Conservation (phyloP, 176 grass and related monocot genomes). For the Musa troglodytarum region DNA sequence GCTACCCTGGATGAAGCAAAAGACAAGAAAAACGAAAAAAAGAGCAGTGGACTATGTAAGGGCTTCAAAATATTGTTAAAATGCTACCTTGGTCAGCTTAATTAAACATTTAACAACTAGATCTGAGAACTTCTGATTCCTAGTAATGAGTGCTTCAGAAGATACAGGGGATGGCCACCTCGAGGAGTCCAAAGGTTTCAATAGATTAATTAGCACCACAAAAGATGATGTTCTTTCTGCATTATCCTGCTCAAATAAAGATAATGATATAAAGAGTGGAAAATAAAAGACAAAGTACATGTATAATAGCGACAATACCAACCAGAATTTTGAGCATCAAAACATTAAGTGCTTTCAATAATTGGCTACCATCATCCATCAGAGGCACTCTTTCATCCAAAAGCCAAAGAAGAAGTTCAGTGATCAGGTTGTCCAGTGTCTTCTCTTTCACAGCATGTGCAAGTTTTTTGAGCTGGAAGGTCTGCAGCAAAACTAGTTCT, state of each 20-base stretch:
- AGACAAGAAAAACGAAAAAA: not conserved
- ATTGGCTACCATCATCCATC: constrained; percentile 98
- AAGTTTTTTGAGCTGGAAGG: constrained; percentile 91
- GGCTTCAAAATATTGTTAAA: not conserved
- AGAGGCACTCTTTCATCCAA: constrained; percentile 94
- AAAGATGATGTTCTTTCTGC: constrained; percentile 94
- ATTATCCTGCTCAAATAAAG: constrained; percentile 68
- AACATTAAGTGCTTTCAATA: constrained; percentile 96
- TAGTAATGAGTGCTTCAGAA: constrained; percentile 53
- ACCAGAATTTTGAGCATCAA: constrained; percentile 99
- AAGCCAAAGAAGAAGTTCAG: constrained; percentile 97
- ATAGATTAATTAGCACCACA: constrained; percentile 75
- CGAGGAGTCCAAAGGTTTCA: constrained; percentile 82
- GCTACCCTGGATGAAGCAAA: not conserved
- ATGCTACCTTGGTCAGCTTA: constrained; percentile 90
- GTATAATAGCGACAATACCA: constrained; percentile 7
- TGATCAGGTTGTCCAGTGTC: constrained; percentile 92
- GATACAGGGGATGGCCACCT: constrained; percentile 68
- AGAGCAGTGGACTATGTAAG: not conserved
- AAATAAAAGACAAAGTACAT: not conserved
- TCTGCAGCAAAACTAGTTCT: constrained; percentile 30
- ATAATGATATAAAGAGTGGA: not conserved
- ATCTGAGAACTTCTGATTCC: constrained; percentile 98
- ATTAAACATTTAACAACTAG: constrained; percentile 99
- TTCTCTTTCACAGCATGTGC: constrained; percentile 87